These are phyloP conservation scores for Pichia heedii DNA, from an alignment of 805 yeast genomes.

Conservation along the genomic window DNA sequence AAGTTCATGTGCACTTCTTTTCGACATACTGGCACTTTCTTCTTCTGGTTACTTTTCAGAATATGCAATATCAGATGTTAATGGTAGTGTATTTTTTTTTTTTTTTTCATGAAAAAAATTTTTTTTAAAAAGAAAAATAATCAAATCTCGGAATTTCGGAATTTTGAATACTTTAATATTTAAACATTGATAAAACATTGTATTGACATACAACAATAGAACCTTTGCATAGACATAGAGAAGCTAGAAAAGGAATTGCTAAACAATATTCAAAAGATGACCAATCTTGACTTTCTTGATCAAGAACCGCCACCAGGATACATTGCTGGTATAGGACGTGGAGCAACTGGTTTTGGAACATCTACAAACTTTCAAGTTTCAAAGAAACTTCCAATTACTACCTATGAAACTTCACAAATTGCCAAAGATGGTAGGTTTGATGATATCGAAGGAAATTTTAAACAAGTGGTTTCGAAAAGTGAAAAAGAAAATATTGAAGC, in stretches of 20 bases:
- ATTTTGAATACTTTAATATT: too few species aligned
- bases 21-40: constrained; percentile 23
- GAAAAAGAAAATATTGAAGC: constrained; percentile 66
- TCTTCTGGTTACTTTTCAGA: too few species aligned
- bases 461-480: not conserved
- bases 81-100: too few species aligned
- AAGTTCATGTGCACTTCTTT: constrained; percentile 25
- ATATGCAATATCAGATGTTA: too few species aligned
- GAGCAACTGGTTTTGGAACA: constrained; percentile 89
- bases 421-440: constrained; percentile 21
- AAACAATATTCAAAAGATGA: too few species aligned
- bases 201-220: too few species aligned
- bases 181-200: too few species aligned
- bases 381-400: constrained; percentile 25
- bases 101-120: not conserved
- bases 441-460: constrained; percentile 13
- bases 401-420: constrained; percentile 4
- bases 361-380: constrained; percentile 63
- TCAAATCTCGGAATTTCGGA: constrained; percentile 27
- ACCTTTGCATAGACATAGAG: too few species aligned
- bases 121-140: not conserved
- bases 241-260: too few species aligned
- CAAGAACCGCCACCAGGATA: constrained; percentile 86
- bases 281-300: constrained; percentile 46
- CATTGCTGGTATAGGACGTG: constrained; percentile 88